Evolutionary conservation across 148 eudicot species (phyloP).

Genomic region (Heliamphora exappendiculata): DNA sequence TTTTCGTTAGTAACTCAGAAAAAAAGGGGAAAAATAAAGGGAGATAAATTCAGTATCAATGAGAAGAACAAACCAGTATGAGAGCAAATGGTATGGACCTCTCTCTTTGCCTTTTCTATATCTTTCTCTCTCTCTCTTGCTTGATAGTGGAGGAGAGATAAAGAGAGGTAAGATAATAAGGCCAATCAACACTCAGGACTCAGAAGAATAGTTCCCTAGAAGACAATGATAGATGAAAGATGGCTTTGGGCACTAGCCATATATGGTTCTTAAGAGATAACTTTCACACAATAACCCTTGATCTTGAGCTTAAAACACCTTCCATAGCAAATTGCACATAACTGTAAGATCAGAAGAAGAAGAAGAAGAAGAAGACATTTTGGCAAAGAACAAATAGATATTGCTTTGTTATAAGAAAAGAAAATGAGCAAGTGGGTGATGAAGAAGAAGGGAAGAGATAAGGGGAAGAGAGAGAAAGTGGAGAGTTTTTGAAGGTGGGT

Average conservation of each 20-base stretch:
- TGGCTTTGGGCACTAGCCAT: not conserved
- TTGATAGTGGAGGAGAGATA: not conserved
- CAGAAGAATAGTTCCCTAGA: not conserved
- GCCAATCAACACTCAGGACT: not conserved
- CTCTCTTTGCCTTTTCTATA: not conserved
- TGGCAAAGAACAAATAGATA: not conserved
- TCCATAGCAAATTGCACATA: conserved; percentile 11
- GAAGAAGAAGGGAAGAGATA: conserved; percentile 2
- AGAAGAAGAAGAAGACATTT: not conserved
- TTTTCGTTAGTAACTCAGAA: not conserved
- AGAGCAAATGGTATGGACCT: not conserved
- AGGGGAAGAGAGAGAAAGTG: not conserved
- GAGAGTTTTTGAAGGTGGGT: conserved; percentile 31
- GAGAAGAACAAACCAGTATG: not conserved
- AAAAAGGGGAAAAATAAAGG: not conserved
- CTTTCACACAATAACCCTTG: no score
- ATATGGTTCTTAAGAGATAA: not conserved
- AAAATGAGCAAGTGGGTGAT: conserved; percentile 7
- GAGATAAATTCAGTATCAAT: not conserved
- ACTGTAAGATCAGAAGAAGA: no score
- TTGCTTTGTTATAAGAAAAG: not conserved
- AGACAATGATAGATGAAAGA: not conserved
- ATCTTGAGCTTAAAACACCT: conserved; percentile 16
- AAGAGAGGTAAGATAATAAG: not conserved
- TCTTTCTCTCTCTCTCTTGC: not conserved